Evolutionary conservation across 1,284 basidiomycete genomes (phyloP).

Genomic region (Irpex lacteus): DNA sequence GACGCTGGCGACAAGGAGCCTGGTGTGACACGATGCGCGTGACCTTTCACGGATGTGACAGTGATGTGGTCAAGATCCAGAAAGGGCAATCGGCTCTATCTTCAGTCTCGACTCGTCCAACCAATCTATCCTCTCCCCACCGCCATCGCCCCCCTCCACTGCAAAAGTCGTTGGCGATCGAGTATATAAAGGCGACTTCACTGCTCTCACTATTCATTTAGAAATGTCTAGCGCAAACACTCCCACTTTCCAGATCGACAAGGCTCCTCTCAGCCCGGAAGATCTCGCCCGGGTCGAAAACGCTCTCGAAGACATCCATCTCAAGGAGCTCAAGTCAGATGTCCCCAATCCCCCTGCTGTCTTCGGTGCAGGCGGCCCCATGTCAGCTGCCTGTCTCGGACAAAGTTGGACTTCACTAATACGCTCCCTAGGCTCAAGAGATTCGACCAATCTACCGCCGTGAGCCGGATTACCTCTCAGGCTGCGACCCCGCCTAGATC

Average conservation of each 20-base stretch:
- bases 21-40: neutral
- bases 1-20: neutral
- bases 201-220: neutral
- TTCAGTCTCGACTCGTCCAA: neutral
- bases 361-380: slow-evolving; percentile 38
- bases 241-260: slow-evolving; percentile 8
- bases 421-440: slow-evolving; percentile 58
- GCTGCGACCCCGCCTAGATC: slow-evolving; percentile 73
- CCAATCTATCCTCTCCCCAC: neutral
- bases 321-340: slow-evolving; percentile 16
- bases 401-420: neutral
- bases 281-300: slow-evolving; percentile 30
- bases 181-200: neutral
- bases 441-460: slow-evolving; percentile 72
- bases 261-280: slow-evolving; percentile 15
- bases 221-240: slow-evolving; percentile 22
- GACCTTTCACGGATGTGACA: neutral
- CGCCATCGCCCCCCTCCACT: neutral
- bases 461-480: slow-evolving; percentile 64
- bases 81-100: slow-evolving; percentile 1
- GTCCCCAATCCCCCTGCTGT: slow-evolving; percentile 26
- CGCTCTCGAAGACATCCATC: slow-evolving; percentile 27
- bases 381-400: slow-evolving; percentile 22
- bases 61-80: neutral
- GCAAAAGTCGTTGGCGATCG: neutral